A percentile compares a stretch with the other conserved stretches of the same genome.
phyloP scores from a whole-genome alignment of 768 basidiomycete species.

The Russula abietina region DNA sequence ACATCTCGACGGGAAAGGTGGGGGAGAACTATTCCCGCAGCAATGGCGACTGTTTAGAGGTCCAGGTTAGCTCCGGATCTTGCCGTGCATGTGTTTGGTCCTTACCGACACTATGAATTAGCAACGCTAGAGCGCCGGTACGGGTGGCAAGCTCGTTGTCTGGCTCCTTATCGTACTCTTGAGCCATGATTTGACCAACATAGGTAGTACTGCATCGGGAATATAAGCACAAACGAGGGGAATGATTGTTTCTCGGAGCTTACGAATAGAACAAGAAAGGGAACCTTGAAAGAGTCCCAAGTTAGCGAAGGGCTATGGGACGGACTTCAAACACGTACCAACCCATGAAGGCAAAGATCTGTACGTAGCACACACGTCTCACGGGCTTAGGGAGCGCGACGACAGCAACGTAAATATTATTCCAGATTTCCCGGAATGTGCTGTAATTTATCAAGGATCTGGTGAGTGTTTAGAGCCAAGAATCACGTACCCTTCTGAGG shows the following conservation, averaged over 20 bases:
- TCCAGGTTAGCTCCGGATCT: constrained; percentile 16
- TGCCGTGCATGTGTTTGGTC: constrained; percentile 25
- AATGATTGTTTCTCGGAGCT: constrained; percentile 27
- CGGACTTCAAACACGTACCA: constrained; percentile 47
- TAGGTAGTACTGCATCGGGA: constrained; percentile 68
- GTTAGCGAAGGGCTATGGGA: constrained; percentile 9
- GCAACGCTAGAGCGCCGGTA: constrained; percentile 81
- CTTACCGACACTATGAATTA: constrained; percentile 84
- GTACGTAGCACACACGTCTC: constrained; percentile 85
- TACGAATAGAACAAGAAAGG: constrained; percentile 92
- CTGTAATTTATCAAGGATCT: constrained; percentile 32
- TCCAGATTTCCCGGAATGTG: constrained; percentile 63
- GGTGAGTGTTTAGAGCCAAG: neutral
- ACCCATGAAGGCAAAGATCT: constrained; percentile 95
- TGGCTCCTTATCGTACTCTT: constrained; percentile 66
- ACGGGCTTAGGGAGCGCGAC: constrained; percentile 76
- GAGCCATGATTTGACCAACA: constrained; percentile 89
- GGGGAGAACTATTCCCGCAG: constrained; percentile 76
- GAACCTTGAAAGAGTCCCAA: constrained; percentile 53
- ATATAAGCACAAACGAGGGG: constrained; percentile 10
- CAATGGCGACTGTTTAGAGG: constrained; percentile 64
- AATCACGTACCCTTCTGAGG: constrained; percentile 31
- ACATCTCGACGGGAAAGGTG: constrained; percentile 76
- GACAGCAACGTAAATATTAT: constrained; percentile 71
- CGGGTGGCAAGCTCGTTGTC: constrained; percentile 79